phyloP scores from a whole-genome alignment of 1,139 yeast genomes.

The Meyerozyma smithsonii region DNA sequence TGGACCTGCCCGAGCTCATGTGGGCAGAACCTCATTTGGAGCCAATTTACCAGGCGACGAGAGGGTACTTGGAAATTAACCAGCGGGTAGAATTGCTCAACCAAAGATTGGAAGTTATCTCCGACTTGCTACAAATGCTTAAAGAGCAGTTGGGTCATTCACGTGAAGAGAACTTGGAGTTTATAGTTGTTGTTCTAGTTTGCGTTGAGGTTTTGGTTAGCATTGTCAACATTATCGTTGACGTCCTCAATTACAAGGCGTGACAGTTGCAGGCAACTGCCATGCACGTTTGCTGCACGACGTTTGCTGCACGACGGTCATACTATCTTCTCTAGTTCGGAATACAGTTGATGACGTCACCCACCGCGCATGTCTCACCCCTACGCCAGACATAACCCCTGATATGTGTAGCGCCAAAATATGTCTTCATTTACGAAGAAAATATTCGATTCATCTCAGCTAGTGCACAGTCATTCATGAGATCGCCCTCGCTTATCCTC shows the following conservation, averaged over 20 bases:
- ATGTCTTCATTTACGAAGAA: too few species aligned
- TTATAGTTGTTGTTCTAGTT: constrained; percentile 86
- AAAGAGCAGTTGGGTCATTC: constrained; percentile 95
- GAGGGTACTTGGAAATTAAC: constrained; percentile 91
- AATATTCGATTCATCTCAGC: too few species aligned
- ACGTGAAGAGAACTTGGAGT: constrained; percentile 85
- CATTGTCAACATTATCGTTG: constrained; percentile 57
- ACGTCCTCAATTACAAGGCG: constrained; percentile 21
- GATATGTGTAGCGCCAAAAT: too few species aligned
- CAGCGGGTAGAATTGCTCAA: constrained; percentile 86
- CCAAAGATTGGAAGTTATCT: constrained; percentile 87
- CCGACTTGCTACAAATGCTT: constrained; percentile 89
- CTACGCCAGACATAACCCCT: too few species aligned
- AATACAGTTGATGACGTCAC: too few species aligned
- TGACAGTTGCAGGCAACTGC: not conserved
- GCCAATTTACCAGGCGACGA: constrained; percentile 93
- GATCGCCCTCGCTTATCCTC: too few species aligned
- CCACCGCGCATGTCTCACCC: too few species aligned
- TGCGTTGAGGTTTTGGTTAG: constrained; percentile 92
- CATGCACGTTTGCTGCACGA: too few species aligned
- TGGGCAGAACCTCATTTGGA: constrained; percentile 98
- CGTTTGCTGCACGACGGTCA: too few species aligned
- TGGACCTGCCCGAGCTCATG: constrained; percentile 96
- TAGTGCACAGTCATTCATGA: too few species aligned
- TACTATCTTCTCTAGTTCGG: too few species aligned